phyloP scores from a whole-genome alignment of 306 rosid genomes.

The Senna tora region DNA sequence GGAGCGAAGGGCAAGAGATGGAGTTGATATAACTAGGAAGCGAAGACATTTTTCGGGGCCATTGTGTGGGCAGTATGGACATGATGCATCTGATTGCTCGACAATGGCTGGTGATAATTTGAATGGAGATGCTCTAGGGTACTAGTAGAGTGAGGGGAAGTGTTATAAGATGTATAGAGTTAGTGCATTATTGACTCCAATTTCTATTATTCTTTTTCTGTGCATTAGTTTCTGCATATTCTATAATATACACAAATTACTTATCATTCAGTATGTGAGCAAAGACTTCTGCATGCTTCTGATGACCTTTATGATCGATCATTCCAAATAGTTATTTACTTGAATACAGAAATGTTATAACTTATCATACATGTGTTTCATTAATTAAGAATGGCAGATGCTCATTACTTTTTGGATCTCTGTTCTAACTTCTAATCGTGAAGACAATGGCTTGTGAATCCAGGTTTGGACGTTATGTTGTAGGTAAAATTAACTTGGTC shows the following conservation, averaged over 20 bases:
- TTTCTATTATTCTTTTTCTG: constrained; percentile 23
- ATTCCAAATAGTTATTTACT: constrained; percentile 24
- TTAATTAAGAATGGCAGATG: constrained; percentile 4
- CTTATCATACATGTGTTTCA: not conserved
- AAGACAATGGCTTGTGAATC: constrained; percentile 1
- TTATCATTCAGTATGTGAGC: not conserved
- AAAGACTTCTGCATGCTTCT: constrained; percentile 30
- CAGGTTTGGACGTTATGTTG: constrained; percentile 4
- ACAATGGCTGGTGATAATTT: constrained; percentile 56
- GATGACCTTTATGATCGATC: constrained; percentile 23
- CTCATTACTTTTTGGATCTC: constrained; percentile 9
- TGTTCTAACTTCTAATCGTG: constrained; percentile 11
- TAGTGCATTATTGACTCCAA: constrained; percentile 38
- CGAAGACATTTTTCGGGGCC: constrained; percentile 63
- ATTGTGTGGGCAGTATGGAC: constrained; percentile 68
- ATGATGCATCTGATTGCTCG: constrained; percentile 64
- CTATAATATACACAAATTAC: constrained; percentile 14
- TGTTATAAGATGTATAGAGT: constrained; percentile 36
- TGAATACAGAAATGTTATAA: not conserved
- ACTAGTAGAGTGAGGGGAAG: constrained; percentile 47
- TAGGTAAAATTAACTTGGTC: not conserved
- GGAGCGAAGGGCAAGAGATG: constrained; percentile 77
- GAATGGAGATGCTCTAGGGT: constrained; percentile 59
- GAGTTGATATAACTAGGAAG: constrained; percentile 59
- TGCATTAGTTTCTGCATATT: constrained; percentile 31